Base-by-base conservation (phyloP, 768 basidiomycete genomes). In the Myochromella boudieri region DNA sequence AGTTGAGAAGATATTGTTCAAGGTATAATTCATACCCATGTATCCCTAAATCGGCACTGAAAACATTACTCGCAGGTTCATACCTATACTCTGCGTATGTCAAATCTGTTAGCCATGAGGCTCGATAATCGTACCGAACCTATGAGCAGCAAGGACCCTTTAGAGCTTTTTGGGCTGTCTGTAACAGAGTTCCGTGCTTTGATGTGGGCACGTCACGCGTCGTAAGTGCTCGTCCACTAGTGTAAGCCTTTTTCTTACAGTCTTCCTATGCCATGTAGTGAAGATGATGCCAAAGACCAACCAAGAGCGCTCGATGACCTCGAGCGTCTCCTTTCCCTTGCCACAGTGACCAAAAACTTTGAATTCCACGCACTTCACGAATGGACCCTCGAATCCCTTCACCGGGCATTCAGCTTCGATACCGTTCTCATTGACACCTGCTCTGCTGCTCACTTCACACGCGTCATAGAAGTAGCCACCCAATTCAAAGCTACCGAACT, bases 181-280 rank as follows among this genome's bases (percentile, higher is more conserved):
- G 67, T 68, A 25, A 70, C 72, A 39, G 75, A 79, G 42, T 78
- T 75, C 52, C 67, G 75, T 9, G 77, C 76, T 3, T 67, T 83
- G 29, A 60, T 81, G 27, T 81, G 78, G 77, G 70, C 74, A 3
- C 56, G 79, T 37, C 74, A 80, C 53, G 71, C 75, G 0, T 57
- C 71, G 80, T 82, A 64, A 59, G 78, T 71, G n/a, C n/a, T 44
- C 8, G 15, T 15, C 5, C 17, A 27, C 9, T 38, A 28, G 8
- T 10, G 6, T 26, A 7, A 18, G 7, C n/a, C 12, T 7, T 11
- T 33, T 34, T 20, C 4, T 26, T 17, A 27, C 15, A 22, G 1
- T 6, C 3, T 20, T 21, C 14, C 20, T n/a, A n/a, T n/a, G n/a
- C n/a, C n/a, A n/a, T n/a, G 28, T n/a, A 81, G 80, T 34, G 68